These are phyloP conservation scores for Moesziomyces sp. DNA, from an alignment of 1,284 basidiomycete species.

Conservation along the genomic window DNA sequence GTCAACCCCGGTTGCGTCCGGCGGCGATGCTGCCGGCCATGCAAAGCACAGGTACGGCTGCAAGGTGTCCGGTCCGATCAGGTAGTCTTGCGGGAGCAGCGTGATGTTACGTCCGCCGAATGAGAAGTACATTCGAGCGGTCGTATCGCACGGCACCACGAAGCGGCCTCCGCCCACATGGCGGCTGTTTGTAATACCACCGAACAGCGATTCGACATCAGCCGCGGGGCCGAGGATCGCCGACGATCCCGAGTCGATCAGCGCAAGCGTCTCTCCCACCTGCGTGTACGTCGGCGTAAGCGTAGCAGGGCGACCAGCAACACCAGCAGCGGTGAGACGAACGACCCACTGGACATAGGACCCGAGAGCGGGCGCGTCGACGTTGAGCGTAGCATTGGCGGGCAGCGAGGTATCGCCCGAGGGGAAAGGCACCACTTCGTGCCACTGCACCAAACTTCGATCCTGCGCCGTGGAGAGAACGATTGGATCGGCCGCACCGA, in stretches of 20 bases:
- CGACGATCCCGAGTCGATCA: constrained; percentile 81
- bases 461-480: constrained; percentile 13
- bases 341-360: constrained; percentile 83
- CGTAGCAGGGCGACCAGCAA: constrained; percentile 74
- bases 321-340: constrained; percentile 74
- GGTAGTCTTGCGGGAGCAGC: constrained; percentile 82
- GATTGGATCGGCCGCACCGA: constrained; percentile 41
- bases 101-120: constrained; percentile 74
- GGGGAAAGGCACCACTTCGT: constrained; percentile 49
- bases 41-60: constrained; percentile 79
- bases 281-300: constrained; percentile 78
- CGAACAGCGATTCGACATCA: constrained; percentile 79
- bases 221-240: constrained; percentile 84
- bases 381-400: constrained; percentile 30
- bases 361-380: constrained; percentile 30
- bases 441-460: constrained; percentile 37
- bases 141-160: constrained; percentile 82
- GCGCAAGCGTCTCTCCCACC: constrained; percentile 75
- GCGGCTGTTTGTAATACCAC: constrained; percentile 75
- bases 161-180: constrained; percentile 79
- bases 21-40: constrained; percentile 79
- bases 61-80: constrained; percentile 78
- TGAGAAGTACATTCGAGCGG: constrained; percentile 73
- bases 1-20: constrained; percentile 80
- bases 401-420: constrained; percentile 27